Conservation (phyloP, 2,329 filamentous ascomycete species). For the Pyrenochaeta sp. region DNA sequence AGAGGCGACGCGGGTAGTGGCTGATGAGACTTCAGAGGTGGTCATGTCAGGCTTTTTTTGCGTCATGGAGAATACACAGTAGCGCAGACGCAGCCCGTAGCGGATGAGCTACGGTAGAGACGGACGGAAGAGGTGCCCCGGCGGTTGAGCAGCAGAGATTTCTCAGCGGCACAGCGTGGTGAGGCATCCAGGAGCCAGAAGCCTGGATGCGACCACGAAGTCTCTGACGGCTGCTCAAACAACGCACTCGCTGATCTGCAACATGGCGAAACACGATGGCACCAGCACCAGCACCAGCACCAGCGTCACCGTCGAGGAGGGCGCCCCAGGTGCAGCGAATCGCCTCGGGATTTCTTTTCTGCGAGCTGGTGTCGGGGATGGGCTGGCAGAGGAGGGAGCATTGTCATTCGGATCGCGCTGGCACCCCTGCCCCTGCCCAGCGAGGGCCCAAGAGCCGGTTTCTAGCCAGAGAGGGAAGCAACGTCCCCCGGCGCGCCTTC, state of each 20-base stretch:
- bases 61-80: conserved; percentile 8
- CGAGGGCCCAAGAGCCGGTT: conserved; percentile 1
- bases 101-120: conserved; percentile 9
- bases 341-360: conserved; percentile 21
- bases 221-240: not conserved
- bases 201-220: not conserved
- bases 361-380: conserved; percentile 11
- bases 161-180: not conserved
- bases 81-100: conserved; percentile 4
- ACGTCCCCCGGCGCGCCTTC: not conserved
- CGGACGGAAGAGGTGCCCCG: not conserved
- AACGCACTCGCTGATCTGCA: conserved; percentile 5
- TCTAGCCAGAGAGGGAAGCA: not conserved
- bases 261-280: conserved; percentile 14
- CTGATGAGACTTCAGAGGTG: conserved; percentile 10
- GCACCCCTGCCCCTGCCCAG: not conserved
- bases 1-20: conserved; percentile 11
- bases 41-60: conserved; percentile 2
- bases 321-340: conserved; percentile 19
- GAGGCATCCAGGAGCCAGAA: not conserved
- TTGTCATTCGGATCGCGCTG: not conserved
- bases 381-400: not conserved
- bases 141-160: conserved; percentile 1
- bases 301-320: not conserved
- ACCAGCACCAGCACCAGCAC: conserved; percentile 7